Evolutionary conservation across 2,329 filamentous ascomycete species (phyloP).

Genomic region (Penicillium psychrosexuale): DNA sequence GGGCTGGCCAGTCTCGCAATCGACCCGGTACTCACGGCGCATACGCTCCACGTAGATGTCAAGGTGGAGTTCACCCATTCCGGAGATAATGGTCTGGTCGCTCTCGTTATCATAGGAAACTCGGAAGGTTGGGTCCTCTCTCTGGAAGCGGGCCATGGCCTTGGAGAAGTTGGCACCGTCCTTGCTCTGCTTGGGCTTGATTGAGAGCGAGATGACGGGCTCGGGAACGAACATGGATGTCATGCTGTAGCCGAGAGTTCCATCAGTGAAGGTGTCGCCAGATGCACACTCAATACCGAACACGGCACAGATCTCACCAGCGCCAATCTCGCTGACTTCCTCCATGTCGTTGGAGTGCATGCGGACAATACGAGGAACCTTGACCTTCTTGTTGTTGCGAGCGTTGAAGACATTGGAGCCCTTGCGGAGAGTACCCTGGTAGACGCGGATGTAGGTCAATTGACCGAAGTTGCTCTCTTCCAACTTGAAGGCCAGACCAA

Average conservation of each 20-base stretch:
- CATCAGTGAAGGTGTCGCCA: slow-evolving; percentile 97
- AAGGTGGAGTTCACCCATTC: slow-evolving; percentile 96
- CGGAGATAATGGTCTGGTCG: slow-evolving; percentile 95
- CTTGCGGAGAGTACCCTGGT: slow-evolving; percentile 88
- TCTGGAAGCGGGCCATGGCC: slow-evolving; percentile 97
- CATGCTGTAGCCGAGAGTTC: slow-evolving; percentile 89
- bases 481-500: slow-evolving; percentile 95
- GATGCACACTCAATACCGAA: slow-evolving; percentile 98
- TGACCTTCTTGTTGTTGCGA: slow-evolving; percentile 90
- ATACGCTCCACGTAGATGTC: slow-evolving; percentile 98
- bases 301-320: slow-evolving; percentile 96
- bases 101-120: slow-evolving; percentile 89
- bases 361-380: slow-evolving; percentile 92
- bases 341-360: slow-evolving; percentile 99
- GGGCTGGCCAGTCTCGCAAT: slow-evolving; percentile 91
- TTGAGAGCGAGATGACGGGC: slow-evolving; percentile 95
- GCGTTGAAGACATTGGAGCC: slow-evolving; percentile 91
- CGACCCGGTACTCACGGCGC: slow-evolving; percentile 92
- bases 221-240: slow-evolving; percentile 96
- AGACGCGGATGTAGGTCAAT: slow-evolving; percentile 96
- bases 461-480: slow-evolving; percentile 99
- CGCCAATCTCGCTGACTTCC: slow-evolving; percentile 85
- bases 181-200: slow-evolving; percentile 90
- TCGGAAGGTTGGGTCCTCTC: slow-evolving; percentile 96
- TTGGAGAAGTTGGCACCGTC: slow-evolving; percentile 95